Percentiles rank a stretch among this genome's conserved stretches.
Evolutionary conservation across 768 basidiomycete genomes (phyloP).

Genomic region (Amanita polypyramis): DNA sequence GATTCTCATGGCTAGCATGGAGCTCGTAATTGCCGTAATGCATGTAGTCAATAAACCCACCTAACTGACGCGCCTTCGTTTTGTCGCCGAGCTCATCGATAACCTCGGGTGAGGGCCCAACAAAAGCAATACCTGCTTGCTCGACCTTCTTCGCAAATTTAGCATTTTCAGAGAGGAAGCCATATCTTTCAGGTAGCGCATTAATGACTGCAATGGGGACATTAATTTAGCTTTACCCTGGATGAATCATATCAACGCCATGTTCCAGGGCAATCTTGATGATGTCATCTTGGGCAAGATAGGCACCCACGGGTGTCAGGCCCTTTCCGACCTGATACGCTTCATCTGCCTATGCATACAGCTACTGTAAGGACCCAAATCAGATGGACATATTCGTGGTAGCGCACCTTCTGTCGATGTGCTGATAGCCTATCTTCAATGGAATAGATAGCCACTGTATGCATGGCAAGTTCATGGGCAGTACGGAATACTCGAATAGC

Average conservation of each 20-base stretch:
- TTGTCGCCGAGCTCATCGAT: slow-evolving; percentile 98
- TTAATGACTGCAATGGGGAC: background rate
- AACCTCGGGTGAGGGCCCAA: slow-evolving; percentile 91
- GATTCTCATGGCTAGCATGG: slow-evolving; percentile 62
- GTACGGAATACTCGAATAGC: slow-evolving; percentile 98
- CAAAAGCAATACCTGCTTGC: slow-evolving; percentile 92
- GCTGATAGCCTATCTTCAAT: slow-evolving; percentile 94
- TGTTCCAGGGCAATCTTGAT: slow-evolving; percentile 95
- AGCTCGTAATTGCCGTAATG: slow-evolving; percentile 6
- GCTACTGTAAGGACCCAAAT: slow-evolving; percentile 20
- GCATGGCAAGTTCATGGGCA: slow-evolving; percentile 98
- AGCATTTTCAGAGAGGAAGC: slow-evolving; percentile 97
- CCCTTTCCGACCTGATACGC: slow-evolving; percentile 98
- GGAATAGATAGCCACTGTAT: slow-evolving; percentile 98
- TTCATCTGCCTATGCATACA: slow-evolving; percentile 72
- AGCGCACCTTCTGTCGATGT: slow-evolving; percentile 86
- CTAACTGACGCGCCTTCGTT: slow-evolving; percentile 89
- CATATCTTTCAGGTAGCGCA: slow-evolving; percentile 51
- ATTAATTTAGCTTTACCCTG: slow-evolving; percentile 48
- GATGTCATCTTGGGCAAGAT: slow-evolving; percentile 96
- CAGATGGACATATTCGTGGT: slow-evolving; percentile 7
- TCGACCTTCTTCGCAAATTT: slow-evolving; percentile 97
- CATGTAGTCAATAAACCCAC: slow-evolving; percentile 26
- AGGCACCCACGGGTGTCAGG: slow-evolving; percentile 91
- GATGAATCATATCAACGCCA: slow-evolving; percentile 99